Percentiles rank a stretch among this genome's conserved stretches.
Evolutionary conservation across 192 early-diverging fungal genomes (phyloP).

Genomic region (Coemansia sp.): DNA sequence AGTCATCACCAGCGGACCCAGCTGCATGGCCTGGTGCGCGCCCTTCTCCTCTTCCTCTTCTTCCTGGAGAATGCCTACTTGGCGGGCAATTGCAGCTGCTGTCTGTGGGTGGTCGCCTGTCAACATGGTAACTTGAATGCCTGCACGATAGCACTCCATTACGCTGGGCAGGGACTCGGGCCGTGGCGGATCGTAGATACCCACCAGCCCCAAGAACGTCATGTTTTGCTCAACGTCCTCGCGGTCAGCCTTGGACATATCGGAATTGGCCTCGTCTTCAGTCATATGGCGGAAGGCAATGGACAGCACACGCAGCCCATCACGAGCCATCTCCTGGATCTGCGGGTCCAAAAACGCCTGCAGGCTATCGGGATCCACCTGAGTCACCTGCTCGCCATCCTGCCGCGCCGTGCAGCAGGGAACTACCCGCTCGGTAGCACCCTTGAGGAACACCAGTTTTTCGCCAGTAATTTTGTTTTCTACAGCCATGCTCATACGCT

Average conservation of each 20-base stretch:
- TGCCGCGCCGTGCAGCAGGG: slow-evolving; percentile 61
- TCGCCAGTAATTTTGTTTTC: slow-evolving; percentile 34
- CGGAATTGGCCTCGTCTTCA: slow-evolving; percentile 18
- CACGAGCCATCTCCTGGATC: slow-evolving; percentile 71
- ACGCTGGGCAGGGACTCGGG: slow-evolving; percentile 65
- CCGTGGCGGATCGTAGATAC: slow-evolving; percentile 90
- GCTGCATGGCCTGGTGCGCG: slow-evolving; percentile 25
- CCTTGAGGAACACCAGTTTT: slow-evolving; percentile 74
- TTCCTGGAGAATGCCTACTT: slow-evolving; percentile 74
- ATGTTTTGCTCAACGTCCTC: slow-evolving; percentile 69
- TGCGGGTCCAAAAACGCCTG: slow-evolving; percentile 55
- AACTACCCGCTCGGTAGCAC: slow-evolving; percentile 88
- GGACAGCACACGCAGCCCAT: slow-evolving; percentile 81
- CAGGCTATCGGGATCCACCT: slow-evolving; percentile 36
- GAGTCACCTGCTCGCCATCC: slow-evolving; percentile 30
- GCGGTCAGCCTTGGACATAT: slow-evolving; percentile 52
- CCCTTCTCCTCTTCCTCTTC: slow-evolving; percentile 12
- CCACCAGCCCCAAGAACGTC: slow-evolving; percentile 83
- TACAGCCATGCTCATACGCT: slow-evolving; percentile 89
- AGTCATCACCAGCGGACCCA: slow-evolving; percentile 68
- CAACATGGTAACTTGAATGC: slow-evolving; percentile 93
- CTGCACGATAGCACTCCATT: slow-evolving; percentile 79
- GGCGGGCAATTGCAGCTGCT: slow-evolving; percentile 85
- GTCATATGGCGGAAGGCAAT: slow-evolving; percentile 66
- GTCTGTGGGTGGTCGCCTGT: slow-evolving; percentile 93